phyloP scores from a whole-genome alignment of 2,329 filamentous ascomycete species.

The Sclerotinia nivalis region DNA sequence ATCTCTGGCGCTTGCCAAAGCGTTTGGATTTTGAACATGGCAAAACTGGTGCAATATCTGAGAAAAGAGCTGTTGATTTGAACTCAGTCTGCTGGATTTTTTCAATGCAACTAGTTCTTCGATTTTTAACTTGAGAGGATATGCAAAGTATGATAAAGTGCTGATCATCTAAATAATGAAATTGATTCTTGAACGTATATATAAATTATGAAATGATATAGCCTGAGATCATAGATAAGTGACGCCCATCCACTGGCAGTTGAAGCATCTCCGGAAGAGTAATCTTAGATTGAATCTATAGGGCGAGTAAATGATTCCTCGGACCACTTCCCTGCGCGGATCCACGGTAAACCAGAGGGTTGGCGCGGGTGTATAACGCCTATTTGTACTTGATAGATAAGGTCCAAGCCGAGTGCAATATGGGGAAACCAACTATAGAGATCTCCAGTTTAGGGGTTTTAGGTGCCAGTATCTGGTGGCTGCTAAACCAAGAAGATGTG shows the following conservation, averaged over 20 bases:
- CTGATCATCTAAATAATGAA: background rate
- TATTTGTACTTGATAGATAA: conserved; percentile 9
- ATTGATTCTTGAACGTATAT: conserved; percentile 1
- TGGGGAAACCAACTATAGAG: background rate
- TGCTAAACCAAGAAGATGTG: background rate
- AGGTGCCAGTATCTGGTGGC: background rate
- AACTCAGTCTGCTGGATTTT: background rate
- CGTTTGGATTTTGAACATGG: conserved; percentile 31
- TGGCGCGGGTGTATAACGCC: too few species aligned
- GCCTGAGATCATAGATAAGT: conserved; percentile 1
- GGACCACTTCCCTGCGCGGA: background rate
- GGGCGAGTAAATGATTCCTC: background rate
- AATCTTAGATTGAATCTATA: background rate
- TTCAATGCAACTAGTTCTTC: background rate
- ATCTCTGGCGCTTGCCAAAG: conserved; percentile 39
- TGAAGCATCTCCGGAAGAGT: conserved; percentile 19
- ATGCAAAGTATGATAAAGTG: background rate
- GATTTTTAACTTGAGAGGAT: background rate
- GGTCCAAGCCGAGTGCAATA: background rate
- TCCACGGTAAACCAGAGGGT: background rate
- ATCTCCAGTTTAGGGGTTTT: background rate
- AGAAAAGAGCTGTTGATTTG: background rate
- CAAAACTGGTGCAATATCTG: background rate
- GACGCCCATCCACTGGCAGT: background rate
- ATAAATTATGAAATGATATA: conserved; percentile 10